phyloP scores from a whole-genome alignment of 2,329 filamentous ascomycete species.

The Neonectria coccinea region DNA sequence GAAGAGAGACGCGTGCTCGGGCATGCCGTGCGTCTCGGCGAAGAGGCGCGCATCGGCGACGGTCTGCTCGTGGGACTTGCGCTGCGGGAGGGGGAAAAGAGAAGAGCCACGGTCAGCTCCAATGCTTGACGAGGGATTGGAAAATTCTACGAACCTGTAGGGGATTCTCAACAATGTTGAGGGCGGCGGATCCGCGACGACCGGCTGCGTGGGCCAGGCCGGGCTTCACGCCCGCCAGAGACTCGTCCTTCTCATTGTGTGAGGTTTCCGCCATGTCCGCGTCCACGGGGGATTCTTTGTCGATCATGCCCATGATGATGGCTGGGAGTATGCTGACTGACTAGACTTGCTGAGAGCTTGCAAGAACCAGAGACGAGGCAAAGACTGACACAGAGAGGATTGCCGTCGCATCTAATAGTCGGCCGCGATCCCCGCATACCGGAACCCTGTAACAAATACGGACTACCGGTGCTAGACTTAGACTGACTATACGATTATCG shows the following conservation, averaged over 20 bases:
- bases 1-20: slow-evolving; percentile 59
- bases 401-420: neutral
- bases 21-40: slow-evolving; percentile 61
- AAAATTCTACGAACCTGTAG: slow-evolving; percentile 40
- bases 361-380: neutral
- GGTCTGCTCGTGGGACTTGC: slow-evolving; percentile 41
- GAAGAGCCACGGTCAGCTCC: neutral
- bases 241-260: slow-evolving; percentile 28
- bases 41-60: slow-evolving; percentile 60
- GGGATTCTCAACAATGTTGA: slow-evolving; percentile 51
- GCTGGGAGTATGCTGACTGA: neutral
- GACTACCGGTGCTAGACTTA: no score
- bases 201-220: slow-evolving; percentile 7
- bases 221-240: neutral
- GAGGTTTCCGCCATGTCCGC: slow-evolving; percentile 6
- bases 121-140: neutral
- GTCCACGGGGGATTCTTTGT: slow-evolving; percentile 15
- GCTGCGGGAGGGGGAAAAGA: slow-evolving; percentile 20
- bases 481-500: neutral
- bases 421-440: neutral
- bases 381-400: neutral
- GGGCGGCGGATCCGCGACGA: slow-evolving; percentile 42
- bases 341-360: neutral
- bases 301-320: slow-evolving; percentile 14
- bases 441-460: neutral